Conservation (phyloP, 176 grass and related monocot species). For the Aegilops sharonensis region DNA sequence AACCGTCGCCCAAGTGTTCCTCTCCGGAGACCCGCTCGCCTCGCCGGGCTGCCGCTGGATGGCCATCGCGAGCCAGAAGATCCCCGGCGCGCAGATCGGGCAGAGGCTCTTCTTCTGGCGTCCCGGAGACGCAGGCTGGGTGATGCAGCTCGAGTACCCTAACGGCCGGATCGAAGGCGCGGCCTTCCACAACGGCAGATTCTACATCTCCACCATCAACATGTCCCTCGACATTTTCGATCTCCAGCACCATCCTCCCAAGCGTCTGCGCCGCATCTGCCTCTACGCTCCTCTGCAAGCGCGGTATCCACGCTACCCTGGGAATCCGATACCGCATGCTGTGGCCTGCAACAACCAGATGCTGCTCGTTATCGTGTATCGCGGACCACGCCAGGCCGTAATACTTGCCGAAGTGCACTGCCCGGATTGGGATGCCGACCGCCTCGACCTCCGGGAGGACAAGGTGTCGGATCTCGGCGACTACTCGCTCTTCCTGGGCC, state of each 20-base stretch:
- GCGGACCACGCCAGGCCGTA: accelerated
- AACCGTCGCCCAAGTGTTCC: not conserved
- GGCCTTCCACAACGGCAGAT: not conserved
- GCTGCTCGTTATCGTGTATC: not conserved
- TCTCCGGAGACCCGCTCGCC: not conserved
- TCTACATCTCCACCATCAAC: not conserved
- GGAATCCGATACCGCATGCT: not conserved
- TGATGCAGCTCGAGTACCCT: not conserved
- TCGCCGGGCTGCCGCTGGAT: not conserved
- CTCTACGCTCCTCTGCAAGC: not conserved
- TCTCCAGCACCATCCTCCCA: not conserved
- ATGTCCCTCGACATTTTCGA: not conserved
- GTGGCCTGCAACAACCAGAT: not conserved
- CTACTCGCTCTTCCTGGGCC: not conserved
- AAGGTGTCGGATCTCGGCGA: not conserved
- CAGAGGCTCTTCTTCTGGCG: not conserved
- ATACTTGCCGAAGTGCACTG: not conserved
- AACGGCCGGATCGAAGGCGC: not conserved
- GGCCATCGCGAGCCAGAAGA: not conserved
- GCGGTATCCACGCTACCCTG: not conserved
- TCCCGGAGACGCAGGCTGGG: not conserved
- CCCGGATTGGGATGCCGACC: not conserved
- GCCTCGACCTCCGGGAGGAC: not conserved
- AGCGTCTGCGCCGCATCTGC: not conserved
- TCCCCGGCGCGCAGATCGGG: not conserved